These are phyloP conservation scores for Trichoderma sp. DNA, from an alignment of 2,329 filamentous ascomycete species.

Conservation along the genomic window DNA sequence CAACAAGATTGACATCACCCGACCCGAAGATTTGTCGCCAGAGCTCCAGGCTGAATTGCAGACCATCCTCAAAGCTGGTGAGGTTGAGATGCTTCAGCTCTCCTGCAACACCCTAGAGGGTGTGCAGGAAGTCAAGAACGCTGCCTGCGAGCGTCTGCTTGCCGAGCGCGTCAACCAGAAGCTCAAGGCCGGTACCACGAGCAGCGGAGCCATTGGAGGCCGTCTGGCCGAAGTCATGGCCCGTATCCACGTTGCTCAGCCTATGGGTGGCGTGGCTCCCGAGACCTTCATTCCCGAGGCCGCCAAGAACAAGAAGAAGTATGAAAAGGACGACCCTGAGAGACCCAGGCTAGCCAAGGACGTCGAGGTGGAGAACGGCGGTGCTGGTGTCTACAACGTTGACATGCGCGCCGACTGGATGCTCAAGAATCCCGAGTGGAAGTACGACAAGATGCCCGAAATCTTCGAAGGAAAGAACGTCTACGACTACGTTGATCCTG, in stretches of 20 bases:
- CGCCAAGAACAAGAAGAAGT: conserved; percentile 77
- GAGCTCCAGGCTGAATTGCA: conserved; percentile 77
- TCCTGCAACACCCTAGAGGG: conserved; percentile 95
- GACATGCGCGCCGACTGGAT: conserved; percentile 87
- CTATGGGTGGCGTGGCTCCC: conserved; percentile 73
- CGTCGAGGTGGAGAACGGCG: conserved; percentile 86
- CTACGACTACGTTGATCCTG: conserved; percentile 94
- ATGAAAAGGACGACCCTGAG: conserved; percentile 85
- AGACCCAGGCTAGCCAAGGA: conserved; percentile 78
- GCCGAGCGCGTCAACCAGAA: conserved; percentile 94
- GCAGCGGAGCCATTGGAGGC: conserved; percentile 70
- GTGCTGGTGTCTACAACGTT: conserved; percentile 93
- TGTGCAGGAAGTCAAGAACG: conserved; percentile 92
- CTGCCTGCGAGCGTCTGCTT: conserved; percentile 87
- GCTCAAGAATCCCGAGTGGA: conserved; percentile 88
- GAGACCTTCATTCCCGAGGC: conserved; percentile 88
- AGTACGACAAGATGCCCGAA: conserved; percentile 93
- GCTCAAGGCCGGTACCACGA: conserved; percentile 83
- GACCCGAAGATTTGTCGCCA: conserved; percentile 80
- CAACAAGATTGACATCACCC: conserved; percentile 95
- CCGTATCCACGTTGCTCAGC: conserved; percentile 95
- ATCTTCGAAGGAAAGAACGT: conserved; percentile 95
- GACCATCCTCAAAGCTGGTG: conserved; percentile 75
- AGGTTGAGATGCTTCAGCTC: conserved; percentile 88
- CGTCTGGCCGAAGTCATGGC: conserved; percentile 87